Conservation (phyloP, 331 rosid species). For the Rhamnella rubrinervis region DNA sequence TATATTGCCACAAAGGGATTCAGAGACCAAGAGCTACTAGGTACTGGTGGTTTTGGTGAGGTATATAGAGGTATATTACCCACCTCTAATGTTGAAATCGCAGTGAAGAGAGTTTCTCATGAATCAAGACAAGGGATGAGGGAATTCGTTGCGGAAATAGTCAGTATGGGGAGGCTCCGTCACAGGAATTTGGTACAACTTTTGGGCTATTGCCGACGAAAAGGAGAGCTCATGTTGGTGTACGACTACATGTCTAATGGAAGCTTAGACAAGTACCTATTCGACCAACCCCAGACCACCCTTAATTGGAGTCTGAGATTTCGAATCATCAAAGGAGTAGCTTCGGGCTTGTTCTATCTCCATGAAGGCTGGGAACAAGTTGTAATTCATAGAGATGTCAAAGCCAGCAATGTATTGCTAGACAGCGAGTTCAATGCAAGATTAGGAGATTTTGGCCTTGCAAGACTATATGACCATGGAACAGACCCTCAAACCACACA, state of each 20-base stretch:
- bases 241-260: constrained; percentile 47
- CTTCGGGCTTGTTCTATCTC: constrained; percentile 40
- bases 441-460: constrained; percentile 48
- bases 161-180: constrained; percentile 37
- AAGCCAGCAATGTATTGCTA: constrained; percentile 45
- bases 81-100: constrained; percentile 23
- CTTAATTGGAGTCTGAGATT: constrained; percentile 39
- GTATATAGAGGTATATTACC: constrained; percentile 42
- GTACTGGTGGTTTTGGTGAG: constrained; percentile 41
- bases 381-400: constrained; percentile 50
- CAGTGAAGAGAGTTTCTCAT: constrained; percentile 36
- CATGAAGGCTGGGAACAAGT: constrained; percentile 44
- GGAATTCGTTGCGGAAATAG: constrained; percentile 46
- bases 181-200: constrained; percentile 42
- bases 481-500: constrained; percentile 28
- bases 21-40: constrained; percentile 29
- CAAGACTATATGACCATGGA: constrained; percentile 39
- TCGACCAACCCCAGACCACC: constrained; percentile 6
- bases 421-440: constrained; percentile 31
- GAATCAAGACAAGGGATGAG: constrained; percentile 38
- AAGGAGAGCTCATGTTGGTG: constrained; percentile 27
- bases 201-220: constrained; percentile 42
- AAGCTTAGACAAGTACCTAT: constrained; percentile 35
- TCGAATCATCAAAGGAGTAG: constrained; percentile 31
- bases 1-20: constrained; percentile 43